phyloP scores from a whole-genome alignment of 768 basidiomycete genomes.

The Chalciporus sphaerocephalus region DNA sequence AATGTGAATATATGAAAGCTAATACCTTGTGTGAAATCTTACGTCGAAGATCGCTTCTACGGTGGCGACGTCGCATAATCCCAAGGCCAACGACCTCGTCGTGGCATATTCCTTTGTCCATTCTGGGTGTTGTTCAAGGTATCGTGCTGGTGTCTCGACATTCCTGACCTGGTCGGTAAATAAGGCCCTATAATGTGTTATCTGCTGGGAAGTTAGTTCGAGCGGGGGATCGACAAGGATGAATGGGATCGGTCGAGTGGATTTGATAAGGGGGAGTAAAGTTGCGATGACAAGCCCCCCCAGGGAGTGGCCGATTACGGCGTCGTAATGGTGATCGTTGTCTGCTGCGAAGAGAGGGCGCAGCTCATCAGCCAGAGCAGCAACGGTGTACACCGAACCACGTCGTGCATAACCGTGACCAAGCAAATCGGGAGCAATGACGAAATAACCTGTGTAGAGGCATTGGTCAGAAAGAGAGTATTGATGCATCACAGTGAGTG shows the following conservation, averaged over 20 bases:
- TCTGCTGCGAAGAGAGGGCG: conserved; percentile 3
- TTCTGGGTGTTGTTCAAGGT: not conserved
- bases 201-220: not conserved
- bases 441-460: conserved; percentile 19
- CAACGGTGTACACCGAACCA: conserved; percentile 11
- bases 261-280: conserved; percentile 15
- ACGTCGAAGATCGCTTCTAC: conserved; percentile 13
- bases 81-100: not conserved
- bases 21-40: not conserved
- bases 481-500: not conserved
- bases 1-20: not conserved
- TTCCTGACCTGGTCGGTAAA: not conserved
- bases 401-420: conserved; percentile 15
- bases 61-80: conserved; percentile 6
- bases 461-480: not conserved
- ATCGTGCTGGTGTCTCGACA: not conserved
- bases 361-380: conserved; percentile 12
- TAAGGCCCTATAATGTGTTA: not conserved
- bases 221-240: conserved; percentile 22
- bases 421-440: conserved; percentile 22
- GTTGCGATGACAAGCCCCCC: conserved; percentile 14
- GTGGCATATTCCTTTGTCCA: conserved; percentile 6
- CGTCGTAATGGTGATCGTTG: not conserved
- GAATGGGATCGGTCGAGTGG: conserved; percentile 4
- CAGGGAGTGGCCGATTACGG: conserved; percentile 22